These are phyloP conservation scores for Aspergillus jensenii DNA, from an alignment of 2,329 filamentous ascomycete species.

Conservation along the genomic window DNA sequence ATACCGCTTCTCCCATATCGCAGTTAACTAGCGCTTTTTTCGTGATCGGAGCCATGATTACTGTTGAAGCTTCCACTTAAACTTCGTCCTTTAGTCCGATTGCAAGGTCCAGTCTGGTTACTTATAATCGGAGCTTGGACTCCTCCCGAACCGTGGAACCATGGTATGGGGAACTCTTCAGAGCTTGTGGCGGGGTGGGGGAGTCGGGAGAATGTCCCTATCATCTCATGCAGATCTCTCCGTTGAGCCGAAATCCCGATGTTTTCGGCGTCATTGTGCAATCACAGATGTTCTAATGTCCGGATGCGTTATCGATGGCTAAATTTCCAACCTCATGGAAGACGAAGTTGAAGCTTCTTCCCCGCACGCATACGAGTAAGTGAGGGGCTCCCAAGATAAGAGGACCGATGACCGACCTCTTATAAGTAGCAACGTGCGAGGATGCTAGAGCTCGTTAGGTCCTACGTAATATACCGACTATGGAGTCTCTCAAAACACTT, in stretches of 20 bases:
- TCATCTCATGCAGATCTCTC: background rate
- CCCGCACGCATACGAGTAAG: background rate
- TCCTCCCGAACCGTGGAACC: background rate
- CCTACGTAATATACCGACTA: slow-evolving; percentile 8
- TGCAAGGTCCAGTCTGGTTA: background rate
- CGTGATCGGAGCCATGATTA: slow-evolving; percentile 8
- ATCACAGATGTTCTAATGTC: background rate
- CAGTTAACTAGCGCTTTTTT: slow-evolving; percentile 12
- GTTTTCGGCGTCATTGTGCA: slow-evolving; percentile 7
- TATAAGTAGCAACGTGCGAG: background rate
- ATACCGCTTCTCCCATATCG: slow-evolving; percentile 14
- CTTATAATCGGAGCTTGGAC: background rate
- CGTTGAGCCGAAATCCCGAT: slow-evolving; percentile 1
- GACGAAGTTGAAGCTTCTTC: background rate
- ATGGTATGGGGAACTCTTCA: background rate
- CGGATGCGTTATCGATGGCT: background rate
- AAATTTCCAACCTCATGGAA: background rate
- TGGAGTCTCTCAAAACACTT: slow-evolving; percentile 50
- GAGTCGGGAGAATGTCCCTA: slow-evolving; percentile 1
- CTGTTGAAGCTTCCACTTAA: background rate
- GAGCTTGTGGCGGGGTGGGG: background rate
- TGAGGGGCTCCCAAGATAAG: background rate
- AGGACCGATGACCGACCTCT: background rate
- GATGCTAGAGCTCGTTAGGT: background rate
- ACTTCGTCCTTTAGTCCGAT: background rate